phyloP scores from a whole-genome alignment of 345 rosid species.

The Salix koriyanagi region DNA sequence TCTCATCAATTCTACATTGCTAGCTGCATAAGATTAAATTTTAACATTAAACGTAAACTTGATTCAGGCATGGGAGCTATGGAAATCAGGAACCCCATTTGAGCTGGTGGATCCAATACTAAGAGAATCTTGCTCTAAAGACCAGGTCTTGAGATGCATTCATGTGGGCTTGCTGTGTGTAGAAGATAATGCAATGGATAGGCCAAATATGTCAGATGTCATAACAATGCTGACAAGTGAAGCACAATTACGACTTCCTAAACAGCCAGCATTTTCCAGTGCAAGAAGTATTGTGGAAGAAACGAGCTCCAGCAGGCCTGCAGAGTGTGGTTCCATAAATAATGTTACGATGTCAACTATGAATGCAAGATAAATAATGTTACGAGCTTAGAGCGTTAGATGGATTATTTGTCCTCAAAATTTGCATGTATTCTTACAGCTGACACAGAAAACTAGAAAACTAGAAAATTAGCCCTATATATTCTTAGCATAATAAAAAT shows the following conservation, averaged over 20 bases:
- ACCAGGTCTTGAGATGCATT: conserved; percentile 1
- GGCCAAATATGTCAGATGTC: conserved; percentile 7
- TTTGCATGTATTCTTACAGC: no score
- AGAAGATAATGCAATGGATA: background rate
- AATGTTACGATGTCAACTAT: no score
- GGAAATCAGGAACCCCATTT: conserved; percentile 1
- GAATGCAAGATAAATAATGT: no score
- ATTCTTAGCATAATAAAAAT: no score
- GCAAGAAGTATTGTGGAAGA: no score
- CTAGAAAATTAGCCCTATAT: no score
- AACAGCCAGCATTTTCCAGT: background rate
- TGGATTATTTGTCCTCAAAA: no score
- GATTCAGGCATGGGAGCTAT: conserved; percentile 16
- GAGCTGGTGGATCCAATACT: conserved; percentile 6
- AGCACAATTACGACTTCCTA: background rate
- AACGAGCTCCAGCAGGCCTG: no score
- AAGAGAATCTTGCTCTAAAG: background rate
- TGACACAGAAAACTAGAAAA: no score
- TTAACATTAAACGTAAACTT: background rate
- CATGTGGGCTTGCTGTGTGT: background rate
- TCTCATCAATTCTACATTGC: background rate
- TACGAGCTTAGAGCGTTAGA: no score
- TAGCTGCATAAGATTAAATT: background rate
- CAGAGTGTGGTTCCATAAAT: no score
- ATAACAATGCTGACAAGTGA: background rate